Evolutionary conservation across 2,329 filamentous ascomycete species (phyloP), one percentile per base, ranked within the genome.

Genomic region (Clathrospora elynae): DNA sequence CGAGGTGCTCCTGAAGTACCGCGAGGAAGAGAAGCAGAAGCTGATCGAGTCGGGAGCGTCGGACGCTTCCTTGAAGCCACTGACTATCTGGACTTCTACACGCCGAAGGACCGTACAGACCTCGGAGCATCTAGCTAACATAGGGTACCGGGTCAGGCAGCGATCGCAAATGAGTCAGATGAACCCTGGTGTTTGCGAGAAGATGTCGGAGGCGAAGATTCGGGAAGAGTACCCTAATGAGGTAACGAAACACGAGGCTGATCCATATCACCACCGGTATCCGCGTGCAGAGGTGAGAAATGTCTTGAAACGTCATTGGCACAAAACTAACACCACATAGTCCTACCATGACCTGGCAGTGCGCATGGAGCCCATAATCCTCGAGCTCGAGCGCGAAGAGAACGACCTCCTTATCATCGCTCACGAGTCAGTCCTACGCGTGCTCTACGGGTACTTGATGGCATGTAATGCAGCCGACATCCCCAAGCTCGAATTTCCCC

Each of bases 311-410:
- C 11, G 22, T 3, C 37, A 20, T 11, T 10, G 12, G 17, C 10
- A 12, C 13, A 29, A 11, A 32, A 30, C 60, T 70, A 42, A 70
- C 34, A 16, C 38, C 5, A 4, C 18, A 6, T 46, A 96, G 88
- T 97, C 92, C 6, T 99, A 99, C 71, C 93, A 99, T 68, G 93
- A 99, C 65, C 84, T 99, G 29, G 93, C 93, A n/a, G 93, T 99
- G 46, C 88, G 93, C 14, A 83, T 99, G 32, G 93, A 99, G 68
- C 95, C 93, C 26, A 96, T 99, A 62, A 99, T 99, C 64, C 82
- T 99, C 19, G 93, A 99, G 69, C 81, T 99, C 10, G 93, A 99
- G 75, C 86, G 93, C 29, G 93, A 99, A 73, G 89, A 96, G 61
- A 95, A 95, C 55, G 93, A 99, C 67, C 80, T 99, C n/a, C 81